A percentile compares a stretch with the other conserved stretches of the same genome.
Conservation (phyloP, 2,329 filamentous ascomycete species). For the Mariannaea elegans region DNA sequence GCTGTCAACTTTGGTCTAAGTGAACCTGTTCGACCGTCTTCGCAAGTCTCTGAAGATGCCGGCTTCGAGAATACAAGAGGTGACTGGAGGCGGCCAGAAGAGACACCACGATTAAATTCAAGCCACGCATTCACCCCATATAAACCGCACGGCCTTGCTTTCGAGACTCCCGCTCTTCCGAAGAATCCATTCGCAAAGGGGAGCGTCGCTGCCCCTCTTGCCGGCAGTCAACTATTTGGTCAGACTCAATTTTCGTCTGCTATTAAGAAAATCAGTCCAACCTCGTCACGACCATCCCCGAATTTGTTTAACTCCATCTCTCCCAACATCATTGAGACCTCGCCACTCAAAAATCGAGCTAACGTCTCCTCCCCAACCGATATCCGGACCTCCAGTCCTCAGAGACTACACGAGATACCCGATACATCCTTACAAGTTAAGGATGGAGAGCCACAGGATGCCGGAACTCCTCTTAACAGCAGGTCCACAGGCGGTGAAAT, state of each 20-base stretch:
- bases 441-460: constrained; percentile 25
- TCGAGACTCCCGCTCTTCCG: constrained; percentile 60
- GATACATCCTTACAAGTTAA: constrained; percentile 38
- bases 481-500: constrained; percentile 41
- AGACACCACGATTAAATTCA: constrained; percentile 46
- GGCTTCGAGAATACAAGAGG: constrained; percentile 50
- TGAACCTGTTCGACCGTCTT: constrained; percentile 48
- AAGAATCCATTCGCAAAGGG: constrained; percentile 58
- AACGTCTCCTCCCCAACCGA: constrained; percentile 57
- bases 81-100: constrained; percentile 49
- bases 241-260: constrained; percentile 65
- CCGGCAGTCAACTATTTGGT: constrained; percentile 61
- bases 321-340: constrained; percentile 54
- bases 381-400: constrained; percentile 53
- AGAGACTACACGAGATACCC: constrained; percentile 43
- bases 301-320: constrained; percentile 58
- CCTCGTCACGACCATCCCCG: constrained; percentile 66
- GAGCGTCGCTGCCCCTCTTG: constrained; percentile 47
- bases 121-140: constrained; percentile 44
- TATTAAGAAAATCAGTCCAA: constrained; percentile 60
- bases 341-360: constrained; percentile 60
- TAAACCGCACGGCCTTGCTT: constrained; percentile 38
- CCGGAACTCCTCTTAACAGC: constrained; percentile 39
- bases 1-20: constrained; percentile 57
- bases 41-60: constrained; percentile 53